phyloP scores from a whole-genome alignment of 106 monocot species.

The Xerophyta viscosa region DNA sequence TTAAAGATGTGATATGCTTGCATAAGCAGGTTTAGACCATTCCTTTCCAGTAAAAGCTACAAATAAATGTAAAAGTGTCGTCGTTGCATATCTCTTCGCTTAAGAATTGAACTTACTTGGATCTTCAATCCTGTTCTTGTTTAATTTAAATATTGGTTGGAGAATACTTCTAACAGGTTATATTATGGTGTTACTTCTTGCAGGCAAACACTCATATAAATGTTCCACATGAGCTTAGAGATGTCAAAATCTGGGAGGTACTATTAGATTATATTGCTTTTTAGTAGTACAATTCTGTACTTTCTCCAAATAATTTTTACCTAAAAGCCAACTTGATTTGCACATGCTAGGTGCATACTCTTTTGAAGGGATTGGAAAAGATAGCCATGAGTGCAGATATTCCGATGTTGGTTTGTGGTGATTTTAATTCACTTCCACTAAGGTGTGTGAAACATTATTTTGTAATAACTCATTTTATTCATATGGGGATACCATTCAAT shows the following conservation, averaged over 20 bases:
- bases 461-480: background rate
- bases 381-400: slow-evolving; percentile 94
- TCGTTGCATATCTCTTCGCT: too few species aligned
- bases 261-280: too few species aligned
- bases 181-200: too few species aligned
- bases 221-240: slow-evolving; percentile 35
- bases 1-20: too few species aligned
- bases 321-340: background rate
- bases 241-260: slow-evolving; percentile 98
- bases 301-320: too few species aligned
- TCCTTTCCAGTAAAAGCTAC: too few species aligned
- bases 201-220: slow-evolving; percentile 42
- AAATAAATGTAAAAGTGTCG: too few species aligned
- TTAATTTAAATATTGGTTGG: background rate
- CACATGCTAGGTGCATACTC: slow-evolving; percentile 71
- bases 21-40: too few species aligned
- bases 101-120: too few species aligned
- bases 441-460: slow-evolving; percentile 30
- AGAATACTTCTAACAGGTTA: too few species aligned
- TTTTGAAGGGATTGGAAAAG: slow-evolving; percentile 91
- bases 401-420: slow-evolving; percentile 98
- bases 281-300: background rate
- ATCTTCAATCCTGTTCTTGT: too few species aligned
- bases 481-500: too few species aligned
- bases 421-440: slow-evolving; percentile 86